Conservation (phyloP, 352 stramenopile genomes). For the Thraustotheca clavata region DNA sequence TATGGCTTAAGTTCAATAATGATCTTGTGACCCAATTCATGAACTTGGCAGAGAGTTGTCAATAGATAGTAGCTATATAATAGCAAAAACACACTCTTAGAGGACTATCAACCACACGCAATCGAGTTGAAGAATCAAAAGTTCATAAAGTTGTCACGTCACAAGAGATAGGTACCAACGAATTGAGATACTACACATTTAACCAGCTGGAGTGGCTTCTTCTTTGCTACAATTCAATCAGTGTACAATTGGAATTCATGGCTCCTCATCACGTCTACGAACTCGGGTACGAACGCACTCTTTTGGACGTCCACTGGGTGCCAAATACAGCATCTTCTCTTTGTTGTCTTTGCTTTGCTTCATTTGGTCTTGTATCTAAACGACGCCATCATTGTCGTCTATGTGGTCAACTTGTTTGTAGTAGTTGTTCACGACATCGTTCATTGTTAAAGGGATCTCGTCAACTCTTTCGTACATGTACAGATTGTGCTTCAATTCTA, state of each 20-base stretch:
- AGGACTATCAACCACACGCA: too few species aligned
- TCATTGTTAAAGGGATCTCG: neutral
- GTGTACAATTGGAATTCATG: neutral
- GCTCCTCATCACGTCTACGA: slow-evolving; percentile 11
- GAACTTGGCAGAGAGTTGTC: too few species aligned
- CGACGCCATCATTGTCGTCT: slow-evolving; percentile 18
- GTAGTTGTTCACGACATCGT: neutral
- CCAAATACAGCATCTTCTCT: slow-evolving; percentile 5
- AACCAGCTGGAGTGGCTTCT: neutral
- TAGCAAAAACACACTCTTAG: too few species aligned
- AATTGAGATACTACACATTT: neutral
- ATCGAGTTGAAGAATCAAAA: too few species aligned
- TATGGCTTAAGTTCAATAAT: slow-evolving; percentile 12
- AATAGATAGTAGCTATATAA: too few species aligned
- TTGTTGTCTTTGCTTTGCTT: slow-evolving; percentile 9
- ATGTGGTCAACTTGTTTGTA: slow-evolving; percentile 15
- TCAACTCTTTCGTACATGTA: slow-evolving; percentile 2
- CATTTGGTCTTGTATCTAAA: slow-evolving; percentile 1
- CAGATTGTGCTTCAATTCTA: neutral
- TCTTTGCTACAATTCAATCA: neutral
- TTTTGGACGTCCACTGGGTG: slow-evolving; percentile 15
- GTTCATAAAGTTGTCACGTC: too few species aligned
- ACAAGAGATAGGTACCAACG: too few species aligned
- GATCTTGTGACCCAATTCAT: neutral
- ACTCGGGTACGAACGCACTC: neutral